Percentiles rank a stretch among this genome's conserved stretches.
These are phyloP conservation scores for Exophiala bonariae DNA, from an alignment of 2,329 filamentous ascomycete genomes.

Conservation along the genomic window DNA sequence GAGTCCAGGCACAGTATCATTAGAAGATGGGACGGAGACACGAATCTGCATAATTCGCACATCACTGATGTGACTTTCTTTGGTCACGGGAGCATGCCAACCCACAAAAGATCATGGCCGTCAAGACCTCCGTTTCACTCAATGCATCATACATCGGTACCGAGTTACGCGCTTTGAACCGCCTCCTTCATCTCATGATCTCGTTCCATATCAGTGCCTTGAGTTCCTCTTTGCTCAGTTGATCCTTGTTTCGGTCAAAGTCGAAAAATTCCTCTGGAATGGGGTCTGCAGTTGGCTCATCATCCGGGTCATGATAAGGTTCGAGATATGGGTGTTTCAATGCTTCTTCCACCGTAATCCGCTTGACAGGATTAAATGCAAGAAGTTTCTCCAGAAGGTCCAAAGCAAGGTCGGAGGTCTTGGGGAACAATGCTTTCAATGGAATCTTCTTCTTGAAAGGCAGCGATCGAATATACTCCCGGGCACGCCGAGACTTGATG, in stretches of 20 bases:
- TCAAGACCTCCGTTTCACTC: no score
- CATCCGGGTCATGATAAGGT: slow-evolving; percentile 97
- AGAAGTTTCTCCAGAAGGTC: slow-evolving; percentile 94
- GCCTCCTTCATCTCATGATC: slow-evolving; percentile 67
- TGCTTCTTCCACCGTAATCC: slow-evolving; percentile 96
- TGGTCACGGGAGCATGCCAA: no score
- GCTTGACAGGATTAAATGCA: slow-evolving; percentile 97
- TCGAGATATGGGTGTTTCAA: slow-evolving; percentile 97
- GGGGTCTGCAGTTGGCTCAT: slow-evolving; percentile 92
- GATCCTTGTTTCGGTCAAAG: slow-evolving; percentile 99
- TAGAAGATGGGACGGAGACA: no score
- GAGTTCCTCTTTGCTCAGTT: slow-evolving; percentile 94
- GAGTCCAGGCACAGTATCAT: no score
- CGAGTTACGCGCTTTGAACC: no score
- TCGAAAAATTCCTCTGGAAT: slow-evolving; percentile 99
- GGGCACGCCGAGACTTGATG: slow-evolving; percentile 95
- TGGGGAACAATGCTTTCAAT: slow-evolving; percentile 94
- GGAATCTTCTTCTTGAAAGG: slow-evolving; percentile 99
- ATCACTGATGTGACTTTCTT: no score
- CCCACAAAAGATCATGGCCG: no score
- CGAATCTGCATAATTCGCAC: no score
- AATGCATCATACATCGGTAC: no score
- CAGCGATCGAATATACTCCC: slow-evolving; percentile 96
- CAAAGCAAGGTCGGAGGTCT: slow-evolving; percentile 95
- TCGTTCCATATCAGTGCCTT: slow-evolving; percentile 96